A percentile compares a stretch with the other conserved stretches of the same genome.
Conservation (phyloP, 495 filamentous ascomycete genomes). For the Penicillium angulare region DNA sequence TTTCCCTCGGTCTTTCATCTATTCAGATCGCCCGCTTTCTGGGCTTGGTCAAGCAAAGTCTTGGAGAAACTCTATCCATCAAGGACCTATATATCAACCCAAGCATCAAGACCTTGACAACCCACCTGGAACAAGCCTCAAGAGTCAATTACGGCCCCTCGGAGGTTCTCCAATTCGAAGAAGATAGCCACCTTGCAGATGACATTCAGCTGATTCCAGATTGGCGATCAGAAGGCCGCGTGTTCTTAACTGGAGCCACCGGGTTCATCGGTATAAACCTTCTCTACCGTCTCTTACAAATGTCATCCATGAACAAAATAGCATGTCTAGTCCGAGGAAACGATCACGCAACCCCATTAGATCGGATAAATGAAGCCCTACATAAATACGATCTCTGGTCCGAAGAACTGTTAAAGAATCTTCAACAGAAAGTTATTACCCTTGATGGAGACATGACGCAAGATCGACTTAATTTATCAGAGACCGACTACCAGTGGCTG, state of each 20-base stretch:
- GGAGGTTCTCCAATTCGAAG: background rate
- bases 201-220: background rate
- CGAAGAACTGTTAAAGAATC: background rate
- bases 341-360: background rate
- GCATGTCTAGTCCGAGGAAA: constrained; percentile 10
- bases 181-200: background rate
- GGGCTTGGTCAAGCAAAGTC: background rate
- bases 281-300: background rate
- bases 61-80: background rate
- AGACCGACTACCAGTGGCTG: constrained; percentile 4
- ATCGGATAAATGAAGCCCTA: background rate
- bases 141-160: background rate
- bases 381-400: background rate
- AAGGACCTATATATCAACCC: background rate
- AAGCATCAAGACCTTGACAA: background rate
- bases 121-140: background rate
- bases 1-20: background rate
- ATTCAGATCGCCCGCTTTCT: background rate
- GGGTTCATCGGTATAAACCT: constrained; percentile 8
- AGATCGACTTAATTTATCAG: background rate
- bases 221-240: background rate
- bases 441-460: constrained; percentile 13
- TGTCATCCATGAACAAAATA: constrained; percentile 8
- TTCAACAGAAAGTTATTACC: background rate
- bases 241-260: constrained; percentile 14